Base-by-base conservation (phyloP, 2,329 filamentous ascomycete species). In the Aspergillus fijiensis region DNA sequence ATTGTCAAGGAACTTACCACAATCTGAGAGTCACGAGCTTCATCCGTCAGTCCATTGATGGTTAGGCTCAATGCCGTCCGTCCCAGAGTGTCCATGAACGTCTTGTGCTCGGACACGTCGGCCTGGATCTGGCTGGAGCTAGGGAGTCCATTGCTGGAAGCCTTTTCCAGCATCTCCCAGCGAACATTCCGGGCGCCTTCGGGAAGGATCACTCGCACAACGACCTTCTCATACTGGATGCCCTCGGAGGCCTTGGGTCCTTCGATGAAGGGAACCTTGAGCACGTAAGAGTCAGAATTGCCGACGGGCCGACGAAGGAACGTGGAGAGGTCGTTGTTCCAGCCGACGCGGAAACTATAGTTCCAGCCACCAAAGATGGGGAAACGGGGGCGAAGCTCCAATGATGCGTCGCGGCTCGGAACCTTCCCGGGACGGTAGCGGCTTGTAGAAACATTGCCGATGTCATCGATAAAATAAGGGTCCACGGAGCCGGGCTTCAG, bases 281-380 rank as follows among this genome's bases (percentile, higher is more conserved):
- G 84, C 10, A 96, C 84, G 71, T 91, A 96, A n/a, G 86, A 85
- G 61, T 91, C 87, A 27, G 83, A 84, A 50, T 82, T 79, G 48
- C 85, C 82, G 6, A 76, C 70, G 67, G 82, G 71, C 69, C 81
- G 82, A 69, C 91, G 88, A 66, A 99, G 75, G 74, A 91, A 95
- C 59, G 85, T 86, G 70, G 87, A 87, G 29, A 96, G 83, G 66
- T 96, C 87, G 55, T 90, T 88, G 79, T 98, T 96, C 95, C 95
- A 99, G 67, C 95, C 95, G 59, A 98, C 88, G 60, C 90, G 91
- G 82, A 98, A 99, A 66, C 91, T 95, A 78, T 97, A 98, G 78
- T 96, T 96, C 95, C 95, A 99, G 62, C 91, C 92, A 61, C 95
- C 95, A 70, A 97, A 99, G 25, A 99, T 77, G n/a, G 95, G 95